These are phyloP conservation scores for Leccinum imitatum DNA, from an alignment of 768 basidiomycete genomes.

Conservation along the genomic window DNA sequence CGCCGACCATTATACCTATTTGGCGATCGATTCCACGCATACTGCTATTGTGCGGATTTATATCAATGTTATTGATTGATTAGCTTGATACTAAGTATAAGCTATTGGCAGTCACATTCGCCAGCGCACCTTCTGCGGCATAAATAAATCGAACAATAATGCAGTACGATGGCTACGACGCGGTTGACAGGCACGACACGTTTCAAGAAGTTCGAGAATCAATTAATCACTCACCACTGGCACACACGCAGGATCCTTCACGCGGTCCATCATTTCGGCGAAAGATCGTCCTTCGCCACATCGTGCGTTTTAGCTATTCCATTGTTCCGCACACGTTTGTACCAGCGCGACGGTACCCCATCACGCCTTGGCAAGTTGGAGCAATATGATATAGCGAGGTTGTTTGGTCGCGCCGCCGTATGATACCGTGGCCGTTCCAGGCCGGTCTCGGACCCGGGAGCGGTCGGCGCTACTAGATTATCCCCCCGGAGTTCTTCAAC, in stretches of 20 bases:
- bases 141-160: background rate
- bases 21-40: slow-evolving; percentile 1
- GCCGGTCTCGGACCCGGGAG: no score
- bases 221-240: background rate
- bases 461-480: background rate
- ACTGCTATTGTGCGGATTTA: slow-evolving; percentile 1
- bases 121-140: background rate
- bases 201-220: slow-evolving; percentile 14
- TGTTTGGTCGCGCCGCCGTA: background rate
- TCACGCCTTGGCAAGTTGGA: background rate
- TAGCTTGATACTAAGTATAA: background rate
- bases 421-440: background rate
- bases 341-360: slow-evolving; percentile 4
- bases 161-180: slow-evolving; percentile 1
- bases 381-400: background rate
- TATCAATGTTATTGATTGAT: background rate
- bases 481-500: background rate
- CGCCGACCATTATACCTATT: background rate
- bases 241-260: slow-evolving; percentile 1
- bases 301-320: background rate
- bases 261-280: slow-evolving; percentile 11
- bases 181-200: slow-evolving; percentile 9
- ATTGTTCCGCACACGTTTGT: slow-evolving; percentile 13
- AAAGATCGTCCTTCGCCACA: slow-evolving; percentile 12
- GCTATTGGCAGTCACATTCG: background rate